Evolutionary conservation across 306 rosid species (phyloP).

Genomic region (Gynostemma pentaphyllum): DNA sequence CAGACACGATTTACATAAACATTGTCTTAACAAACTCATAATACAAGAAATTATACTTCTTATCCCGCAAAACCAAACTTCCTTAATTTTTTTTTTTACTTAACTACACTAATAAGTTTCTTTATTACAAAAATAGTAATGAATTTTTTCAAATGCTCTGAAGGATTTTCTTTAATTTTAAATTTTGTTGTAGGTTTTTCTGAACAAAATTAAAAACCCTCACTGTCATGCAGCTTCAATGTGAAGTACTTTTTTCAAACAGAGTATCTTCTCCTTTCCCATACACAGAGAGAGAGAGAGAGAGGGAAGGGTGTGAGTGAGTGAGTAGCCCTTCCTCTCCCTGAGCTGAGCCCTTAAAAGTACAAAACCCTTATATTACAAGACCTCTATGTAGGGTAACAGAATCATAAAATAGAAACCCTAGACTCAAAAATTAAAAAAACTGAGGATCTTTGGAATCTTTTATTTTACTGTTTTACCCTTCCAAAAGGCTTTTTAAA

Average conservation of each 20-base stretch:
- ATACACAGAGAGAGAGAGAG: background rate
- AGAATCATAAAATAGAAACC: slow-evolving; percentile 37
- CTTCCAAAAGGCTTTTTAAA: background rate
- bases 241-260: slow-evolving; percentile 4
- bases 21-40: too few species aligned
- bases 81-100: too few species aligned
- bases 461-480: background rate
- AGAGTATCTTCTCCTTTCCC: slow-evolving; percentile 15
- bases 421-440: slow-evolving; percentile 16
- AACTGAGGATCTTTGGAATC: background rate
- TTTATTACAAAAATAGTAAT: too few species aligned
- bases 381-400: slow-evolving; percentile 3
- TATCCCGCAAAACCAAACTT: too few species aligned
- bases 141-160: too few species aligned
- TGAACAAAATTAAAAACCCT: background rate
- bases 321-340: slow-evolving; percentile 10
- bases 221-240: slow-evolving; percentile 3
- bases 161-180: too few species aligned
- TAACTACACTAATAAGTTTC: too few species aligned
- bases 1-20: too few species aligned
- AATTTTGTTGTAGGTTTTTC: too few species aligned
- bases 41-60: too few species aligned
- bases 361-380: slow-evolving; percentile 2
- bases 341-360: background rate
- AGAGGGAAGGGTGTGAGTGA: too few species aligned